Base-by-base conservation (phyloP, 78 protist species). In the Dictyostelium intermedium region DNA sequence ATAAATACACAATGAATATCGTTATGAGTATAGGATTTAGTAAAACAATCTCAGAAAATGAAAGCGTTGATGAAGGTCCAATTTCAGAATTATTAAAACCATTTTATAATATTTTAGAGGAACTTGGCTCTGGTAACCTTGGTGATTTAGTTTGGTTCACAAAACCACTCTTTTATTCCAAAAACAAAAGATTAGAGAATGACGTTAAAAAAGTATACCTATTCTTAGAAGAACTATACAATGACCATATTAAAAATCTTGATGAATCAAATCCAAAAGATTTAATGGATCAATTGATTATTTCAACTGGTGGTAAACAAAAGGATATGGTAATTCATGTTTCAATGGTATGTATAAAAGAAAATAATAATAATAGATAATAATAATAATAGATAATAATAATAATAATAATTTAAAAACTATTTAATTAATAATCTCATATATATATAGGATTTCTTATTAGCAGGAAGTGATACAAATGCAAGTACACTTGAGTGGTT, bases 241-340 rank as follows among this genome's bases (percentile, higher is more conserved):
- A 86, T 86, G 79, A 86, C 56, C 92, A 86, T 56, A 25, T 86
- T 32, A 5, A 9, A 7, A 76, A 1, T 23, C 45, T 77, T 32
- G 79, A 72, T 72, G 74, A 72, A 27, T 72, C 79, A 72, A 80
- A 70, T 14, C 94, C 85, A 63, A 78, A 16, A 47, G 94, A 89
- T 70, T 80, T 89, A 63, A 6, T 89, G 23, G 94, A 89, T 35
- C 87, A 66, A 53, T 43, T 89, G 39, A 89, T 89, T 32, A 32
- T 69, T 2, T 61, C 72, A 30, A 60, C 84, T 32, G 25, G 73
- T 30, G 87, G 85, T 2, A 79, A 77, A 35, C 27, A 60, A 27
- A 32, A 34, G 11, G 87, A 89, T 50, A 43, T 14, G 35, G 72
- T 80, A n/a, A 32, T 69, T 11, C 34, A 80, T 69, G 84, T 80